Evolutionary conservation across 129 eudicot genomes (phyloP).

Genomic region (Pulicaria dysenterica): DNA sequence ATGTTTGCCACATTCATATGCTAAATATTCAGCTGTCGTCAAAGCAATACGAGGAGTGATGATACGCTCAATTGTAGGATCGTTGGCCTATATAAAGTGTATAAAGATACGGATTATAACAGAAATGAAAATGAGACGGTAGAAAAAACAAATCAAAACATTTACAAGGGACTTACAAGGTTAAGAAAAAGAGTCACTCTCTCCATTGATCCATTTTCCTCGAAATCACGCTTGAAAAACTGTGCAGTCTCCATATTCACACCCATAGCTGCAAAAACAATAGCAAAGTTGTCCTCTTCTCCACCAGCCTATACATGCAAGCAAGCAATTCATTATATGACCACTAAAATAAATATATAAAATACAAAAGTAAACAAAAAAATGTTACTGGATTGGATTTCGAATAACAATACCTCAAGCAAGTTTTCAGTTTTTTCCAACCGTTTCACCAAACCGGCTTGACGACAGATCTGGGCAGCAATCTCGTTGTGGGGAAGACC

Average conservation of each 20-base stretch:
- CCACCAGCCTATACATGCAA: slow-evolving; percentile 48
- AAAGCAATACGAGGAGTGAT: slow-evolving; percentile 98
- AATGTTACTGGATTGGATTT: neutral
- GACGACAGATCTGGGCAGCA: slow-evolving; percentile 99
- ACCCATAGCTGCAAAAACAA: slow-evolving; percentile 99
- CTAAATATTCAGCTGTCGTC: slow-evolving; percentile 95
- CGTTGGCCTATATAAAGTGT: slow-evolving; percentile 70
- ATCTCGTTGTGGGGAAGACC: slow-evolving; percentile 99
- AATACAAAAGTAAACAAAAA: neutral
- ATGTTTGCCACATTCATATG: slow-evolving; percentile 99
- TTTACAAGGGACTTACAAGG: slow-evolving; percentile 50
- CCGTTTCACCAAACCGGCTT: slow-evolving; percentile 98
- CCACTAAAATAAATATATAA: neutral
- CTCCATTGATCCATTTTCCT: slow-evolving; percentile 99
- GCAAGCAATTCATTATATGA: neutral
- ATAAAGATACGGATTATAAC: slow-evolving; percentile 10
- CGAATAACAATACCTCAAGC: slow-evolving; percentile 65
- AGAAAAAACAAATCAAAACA: neutral
- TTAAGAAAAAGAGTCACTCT: slow-evolving; percentile 96
- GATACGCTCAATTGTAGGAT: slow-evolving; percentile 97
- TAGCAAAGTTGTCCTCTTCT: slow-evolving; percentile 98
- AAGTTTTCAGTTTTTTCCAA: slow-evolving; percentile 85
- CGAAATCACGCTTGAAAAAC: slow-evolving; percentile 98
- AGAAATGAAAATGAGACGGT: neutral
- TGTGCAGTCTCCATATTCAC: slow-evolving; percentile 99